Percentiles rank a stretch among this genome's conserved stretches.
Conservation (phyloP, 2,329 filamentous ascomycete species). For the Fusarium lyarnte region DNA sequence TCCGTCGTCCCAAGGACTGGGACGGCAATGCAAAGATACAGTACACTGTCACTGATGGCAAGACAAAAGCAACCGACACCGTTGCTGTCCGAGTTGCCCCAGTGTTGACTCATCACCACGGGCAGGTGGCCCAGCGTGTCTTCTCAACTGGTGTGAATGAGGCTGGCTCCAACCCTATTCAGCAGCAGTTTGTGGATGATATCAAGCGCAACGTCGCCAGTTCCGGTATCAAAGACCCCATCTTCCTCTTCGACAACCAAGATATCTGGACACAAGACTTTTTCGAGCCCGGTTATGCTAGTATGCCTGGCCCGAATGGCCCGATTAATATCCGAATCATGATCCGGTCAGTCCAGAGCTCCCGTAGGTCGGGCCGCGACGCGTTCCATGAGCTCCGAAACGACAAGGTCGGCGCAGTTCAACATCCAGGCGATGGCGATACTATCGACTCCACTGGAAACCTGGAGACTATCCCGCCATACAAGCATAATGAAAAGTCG, state of each 20-base stretch:
- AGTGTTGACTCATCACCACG: conserved; percentile 50
- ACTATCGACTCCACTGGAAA: conserved; percentile 45
- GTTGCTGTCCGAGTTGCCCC: conserved; percentile 50
- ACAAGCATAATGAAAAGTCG: conserved; percentile 26
- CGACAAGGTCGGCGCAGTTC: conserved; percentile 45
- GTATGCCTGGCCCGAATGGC: conserved; percentile 51
- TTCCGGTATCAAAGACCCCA: conserved; percentile 10
- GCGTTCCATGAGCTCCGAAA: conserved; percentile 45
- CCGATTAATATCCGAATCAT: conserved; percentile 46
- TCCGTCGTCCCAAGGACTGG: conserved; percentile 37
- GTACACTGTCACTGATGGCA: conserved; percentile 44
- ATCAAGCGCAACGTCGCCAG: conserved; percentile 2
- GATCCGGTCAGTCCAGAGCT: conserved; percentile 44
- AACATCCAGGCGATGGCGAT: conserved; percentile 31
- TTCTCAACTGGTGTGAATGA: neutral
- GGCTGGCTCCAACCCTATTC: neutral
- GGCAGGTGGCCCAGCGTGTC: conserved; percentile 43
- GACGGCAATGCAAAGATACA: conserved; percentile 41
- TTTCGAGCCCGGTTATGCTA: conserved; percentile 51
- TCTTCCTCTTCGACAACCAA: conserved; percentile 14
- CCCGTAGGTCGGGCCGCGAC: conserved; percentile 44
- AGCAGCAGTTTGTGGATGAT: conserved; percentile 1
- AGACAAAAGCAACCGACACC: conserved; percentile 27
- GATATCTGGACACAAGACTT: conserved; percentile 52
- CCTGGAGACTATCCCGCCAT: conserved; percentile 51